These are phyloP conservation scores for Exophiala oligosperma DNA, from an alignment of 2,329 filamentous ascomycete genomes.

Conservation along the genomic window DNA sequence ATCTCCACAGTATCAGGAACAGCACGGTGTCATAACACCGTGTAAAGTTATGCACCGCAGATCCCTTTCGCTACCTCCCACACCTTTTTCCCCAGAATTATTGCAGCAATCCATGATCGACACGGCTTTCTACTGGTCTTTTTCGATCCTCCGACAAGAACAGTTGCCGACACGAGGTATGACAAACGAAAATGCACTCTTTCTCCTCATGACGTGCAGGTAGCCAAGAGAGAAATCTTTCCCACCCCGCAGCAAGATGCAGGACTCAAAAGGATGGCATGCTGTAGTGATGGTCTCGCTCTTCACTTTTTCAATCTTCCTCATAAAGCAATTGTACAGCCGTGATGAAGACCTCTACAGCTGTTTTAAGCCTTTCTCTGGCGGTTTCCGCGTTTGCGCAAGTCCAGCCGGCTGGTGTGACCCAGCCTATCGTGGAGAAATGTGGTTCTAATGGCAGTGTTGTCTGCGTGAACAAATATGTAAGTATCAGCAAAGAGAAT, in stretches of 20 bases:
- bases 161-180: not conserved
- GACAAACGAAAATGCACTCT: not conserved
- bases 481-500: conserved; percentile 13
- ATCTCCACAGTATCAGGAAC: not conserved
- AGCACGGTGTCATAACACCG: not conserved
- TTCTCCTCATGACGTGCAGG: not conserved
- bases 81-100: conserved; percentile 1
- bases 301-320: not conserved
- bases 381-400: conserved; percentile 26
- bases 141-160: not conserved
- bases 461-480: conserved; percentile 43
- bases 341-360: conserved; percentile 8
- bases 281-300: not conserved
- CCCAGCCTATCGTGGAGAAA: conserved; percentile 32
- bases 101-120: not conserved
- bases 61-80: not conserved
- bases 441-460: conserved; percentile 34
- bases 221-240: not conserved
- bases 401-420: conserved; percentile 29
- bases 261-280: not conserved
- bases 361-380: conserved; percentile 9
- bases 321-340: no score
- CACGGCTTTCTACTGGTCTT: not conserved
- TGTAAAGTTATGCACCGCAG: conserved; percentile 6
- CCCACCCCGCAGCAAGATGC: not conserved